Evolutionary conservation across 1,139 yeast genomes (phyloP).

Genomic region (Sugiyamaella xylanicola): DNA sequence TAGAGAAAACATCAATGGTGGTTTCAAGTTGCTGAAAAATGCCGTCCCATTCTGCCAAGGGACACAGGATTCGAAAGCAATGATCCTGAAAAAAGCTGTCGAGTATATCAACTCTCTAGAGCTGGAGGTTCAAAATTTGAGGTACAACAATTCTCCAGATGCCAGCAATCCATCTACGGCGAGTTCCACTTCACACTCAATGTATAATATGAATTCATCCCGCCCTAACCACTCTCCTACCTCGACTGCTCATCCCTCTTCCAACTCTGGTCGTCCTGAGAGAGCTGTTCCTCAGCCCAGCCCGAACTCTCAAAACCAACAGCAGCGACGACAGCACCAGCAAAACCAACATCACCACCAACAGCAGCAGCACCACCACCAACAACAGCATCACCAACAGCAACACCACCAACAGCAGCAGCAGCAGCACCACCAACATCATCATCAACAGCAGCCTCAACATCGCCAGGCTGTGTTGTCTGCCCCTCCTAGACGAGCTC

Average conservation of each 20-base stretch:
- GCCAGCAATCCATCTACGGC: background rate
- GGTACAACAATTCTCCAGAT: constrained; percentile 21
- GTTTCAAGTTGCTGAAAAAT: constrained; percentile 45
- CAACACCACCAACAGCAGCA: constrained; percentile 13
- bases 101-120: constrained; percentile 47
- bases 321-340: background rate
- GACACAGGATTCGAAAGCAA: constrained; percentile 50
- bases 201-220: constrained; percentile 6
- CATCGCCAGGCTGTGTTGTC: constrained; percentile 6
- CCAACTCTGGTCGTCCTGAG: constrained; percentile 8
- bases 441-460: constrained; percentile 16
- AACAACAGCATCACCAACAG: constrained; percentile 1
- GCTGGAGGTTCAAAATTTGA: constrained; percentile 32
- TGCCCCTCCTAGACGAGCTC: constrained; percentile 19
- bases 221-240: constrained; percentile 17
- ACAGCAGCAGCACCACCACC: constrained; percentile 1
- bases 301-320: background rate
- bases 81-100: constrained; percentile 46
- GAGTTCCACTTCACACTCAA: constrained; percentile 1
- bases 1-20: constrained; percentile 50
- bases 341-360: background rate
- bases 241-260: constrained; percentile 1
- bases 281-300: constrained; percentile 14
- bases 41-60: constrained; percentile 48
- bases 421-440: constrained; percentile 7